phyloP scores from a whole-genome alignment of 2,329 filamentous ascomycete genomes.

The Aurifilum marmelostoma region DNA sequence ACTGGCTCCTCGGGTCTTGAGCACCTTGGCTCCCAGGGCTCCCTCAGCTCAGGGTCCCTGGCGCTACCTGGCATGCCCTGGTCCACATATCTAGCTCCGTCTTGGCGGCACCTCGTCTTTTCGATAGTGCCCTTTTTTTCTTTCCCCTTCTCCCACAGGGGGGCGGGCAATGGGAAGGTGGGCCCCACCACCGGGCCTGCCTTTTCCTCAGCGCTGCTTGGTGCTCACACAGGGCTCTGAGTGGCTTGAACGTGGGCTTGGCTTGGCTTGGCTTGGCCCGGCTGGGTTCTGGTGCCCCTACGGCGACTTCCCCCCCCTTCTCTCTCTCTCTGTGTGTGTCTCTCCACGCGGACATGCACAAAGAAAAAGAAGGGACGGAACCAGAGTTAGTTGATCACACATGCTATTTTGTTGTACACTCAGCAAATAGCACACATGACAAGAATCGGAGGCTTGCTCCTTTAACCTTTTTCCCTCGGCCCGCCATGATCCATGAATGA shows the following conservation, averaged over 20 bases:
- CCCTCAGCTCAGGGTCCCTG: background rate
- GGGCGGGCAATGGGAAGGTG: too few relatives aligned
- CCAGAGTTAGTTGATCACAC: too few relatives aligned
- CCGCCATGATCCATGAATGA: background rate
- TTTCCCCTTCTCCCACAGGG: too few relatives aligned
- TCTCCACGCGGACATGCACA: too few relatives aligned
- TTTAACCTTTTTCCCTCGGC: background rate
- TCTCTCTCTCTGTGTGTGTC: too few relatives aligned
- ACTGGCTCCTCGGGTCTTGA: background rate
- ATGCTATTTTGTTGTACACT: background rate
- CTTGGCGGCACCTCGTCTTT: conserved; percentile 20
- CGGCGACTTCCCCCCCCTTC: too few relatives aligned
- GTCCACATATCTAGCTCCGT: conserved; percentile 10
- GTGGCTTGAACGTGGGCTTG: too few relatives aligned
- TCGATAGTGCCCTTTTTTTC: conserved; percentile 7
- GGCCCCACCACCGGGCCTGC: too few relatives aligned
- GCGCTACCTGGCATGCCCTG: background rate
- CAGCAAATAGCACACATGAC: background rate
- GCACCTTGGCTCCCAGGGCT: background rate
- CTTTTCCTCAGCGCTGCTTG: background rate
- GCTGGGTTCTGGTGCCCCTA: background rate
- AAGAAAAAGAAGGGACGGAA: background rate
- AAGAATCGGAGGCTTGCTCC: background rate
- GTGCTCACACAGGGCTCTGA: background rate
- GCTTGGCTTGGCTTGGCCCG: background rate